Conservation (phyloP, 2,329 filamentous ascomycete species). For the Cyphellophora attinorum region DNA sequence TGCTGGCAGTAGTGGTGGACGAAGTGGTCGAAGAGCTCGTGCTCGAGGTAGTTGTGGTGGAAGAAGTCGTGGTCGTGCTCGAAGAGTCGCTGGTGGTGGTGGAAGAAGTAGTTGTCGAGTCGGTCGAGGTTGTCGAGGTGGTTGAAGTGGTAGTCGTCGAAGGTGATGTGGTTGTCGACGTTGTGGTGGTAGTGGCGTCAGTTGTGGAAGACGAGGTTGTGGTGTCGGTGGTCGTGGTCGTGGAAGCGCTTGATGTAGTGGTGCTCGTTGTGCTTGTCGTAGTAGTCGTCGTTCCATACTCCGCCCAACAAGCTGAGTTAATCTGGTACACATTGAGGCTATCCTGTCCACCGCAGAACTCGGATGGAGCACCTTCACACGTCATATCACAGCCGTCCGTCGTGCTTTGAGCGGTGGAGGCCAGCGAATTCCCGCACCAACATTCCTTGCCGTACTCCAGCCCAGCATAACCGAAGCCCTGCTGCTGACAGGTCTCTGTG, state of each 20-base stretch:
- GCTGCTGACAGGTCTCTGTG: conserved; percentile 19
- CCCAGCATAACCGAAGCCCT: conserved; percentile 23
- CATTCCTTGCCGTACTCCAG: conserved; percentile 24
- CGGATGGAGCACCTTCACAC: conserved; percentile 30
- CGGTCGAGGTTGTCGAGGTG: conserved; percentile 23
- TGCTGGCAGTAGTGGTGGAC: not conserved
- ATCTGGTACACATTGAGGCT: conserved; percentile 16
- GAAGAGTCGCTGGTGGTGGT: conserved; percentile 23
- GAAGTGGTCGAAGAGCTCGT: conserved; percentile 12
- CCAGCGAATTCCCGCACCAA: conserved; percentile 23
- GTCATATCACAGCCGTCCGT: conserved; percentile 36
- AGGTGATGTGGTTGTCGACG: conserved; percentile 17
- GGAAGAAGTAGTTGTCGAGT: conserved; percentile 23
- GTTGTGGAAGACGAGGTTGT: not conserved
- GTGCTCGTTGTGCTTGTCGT: conserved; percentile 1
- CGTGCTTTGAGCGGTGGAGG: conserved; percentile 15
- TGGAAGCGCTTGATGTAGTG: conserved; percentile 7
- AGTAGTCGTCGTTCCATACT: conserved; percentile 11
- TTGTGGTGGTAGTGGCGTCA: conserved; percentile 6
- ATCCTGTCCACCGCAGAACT: conserved; percentile 25
- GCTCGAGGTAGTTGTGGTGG: conserved; percentile 23
- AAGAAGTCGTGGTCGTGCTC: conserved; percentile 23
- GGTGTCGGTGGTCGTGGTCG: not conserved
- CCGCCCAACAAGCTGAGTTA: not conserved
- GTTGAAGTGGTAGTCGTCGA: conserved; percentile 23